Percentiles rank a stretch among this genome's conserved stretches.
These are phyloP conservation scores for Escovopsis sp. DNA, from an alignment of 2,329 filamentous ascomycete genomes.

Conservation along the genomic window DNA sequence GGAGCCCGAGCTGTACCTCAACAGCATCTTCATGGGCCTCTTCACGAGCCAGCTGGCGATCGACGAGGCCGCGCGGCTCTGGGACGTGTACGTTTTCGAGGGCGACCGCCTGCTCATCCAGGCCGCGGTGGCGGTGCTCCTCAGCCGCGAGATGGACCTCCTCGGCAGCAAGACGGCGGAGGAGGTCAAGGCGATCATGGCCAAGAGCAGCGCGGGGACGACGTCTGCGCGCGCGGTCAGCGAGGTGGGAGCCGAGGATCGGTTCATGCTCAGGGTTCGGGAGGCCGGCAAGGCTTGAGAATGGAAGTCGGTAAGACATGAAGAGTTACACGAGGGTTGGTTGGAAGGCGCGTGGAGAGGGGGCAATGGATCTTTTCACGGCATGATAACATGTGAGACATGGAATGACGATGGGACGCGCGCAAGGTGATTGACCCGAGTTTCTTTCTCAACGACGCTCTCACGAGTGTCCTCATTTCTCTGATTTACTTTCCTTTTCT, in stretches of 20 bases:
- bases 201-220: constrained; percentile 14
- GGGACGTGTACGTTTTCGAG: constrained; percentile 75
- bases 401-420: neutral
- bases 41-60: constrained; percentile 49
- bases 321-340: too few relatives aligned
- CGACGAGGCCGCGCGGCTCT: constrained; percentile 56
- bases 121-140: constrained; percentile 52
- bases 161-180: constrained; percentile 28
- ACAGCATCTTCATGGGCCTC: constrained; percentile 44
- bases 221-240: constrained; percentile 21
- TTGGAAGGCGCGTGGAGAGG: too few relatives aligned
- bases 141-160: constrained; percentile 35
- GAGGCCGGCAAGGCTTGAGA: constrained; percentile 19
- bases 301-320: too few relatives aligned
- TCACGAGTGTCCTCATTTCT: too few relatives aligned
- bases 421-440: too few relatives aligned
- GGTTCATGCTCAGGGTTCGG: constrained; percentile 20
- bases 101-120: constrained; percentile 58
- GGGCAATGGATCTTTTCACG: too few relatives aligned
- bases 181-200: constrained; percentile 27
- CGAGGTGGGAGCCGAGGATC: constrained; percentile 31
- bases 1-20: constrained; percentile 38
- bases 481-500: neutral
- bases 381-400: constrained; percentile 4
- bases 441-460: too few relatives aligned